phyloP scores from a whole-genome alignment of 805 yeast genomes.

The Metschnikowia similis region DNA sequence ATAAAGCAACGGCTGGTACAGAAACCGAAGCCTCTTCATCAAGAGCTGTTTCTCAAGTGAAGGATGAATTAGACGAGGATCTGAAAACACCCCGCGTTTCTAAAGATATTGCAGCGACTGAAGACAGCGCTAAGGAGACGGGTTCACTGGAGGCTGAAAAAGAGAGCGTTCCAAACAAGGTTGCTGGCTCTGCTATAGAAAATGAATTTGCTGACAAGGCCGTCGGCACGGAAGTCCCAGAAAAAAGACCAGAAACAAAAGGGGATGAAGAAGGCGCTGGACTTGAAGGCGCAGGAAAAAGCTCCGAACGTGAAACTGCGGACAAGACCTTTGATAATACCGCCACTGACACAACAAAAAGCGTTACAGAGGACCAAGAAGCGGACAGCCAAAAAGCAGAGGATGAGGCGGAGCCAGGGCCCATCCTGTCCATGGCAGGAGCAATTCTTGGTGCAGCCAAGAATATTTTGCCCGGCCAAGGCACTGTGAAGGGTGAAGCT shows the following conservation, averaged over 20 bases:
- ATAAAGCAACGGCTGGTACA: neutral
- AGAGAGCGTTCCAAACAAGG: neutral
- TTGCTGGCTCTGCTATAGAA: neutral
- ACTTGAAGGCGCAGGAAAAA: no score
- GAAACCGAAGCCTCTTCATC: neutral
- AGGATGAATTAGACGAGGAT: neutral
- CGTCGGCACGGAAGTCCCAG: no score
- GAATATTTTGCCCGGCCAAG: constrained; percentile 1
- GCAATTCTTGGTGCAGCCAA: neutral
- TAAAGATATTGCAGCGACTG: neutral
- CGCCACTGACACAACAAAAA: no score
- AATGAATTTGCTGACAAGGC: neutral
- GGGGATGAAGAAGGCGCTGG: no score
- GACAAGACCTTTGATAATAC: no score
- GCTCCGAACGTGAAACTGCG: no score
- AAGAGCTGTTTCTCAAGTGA: neutral
- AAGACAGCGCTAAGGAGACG: neutral
- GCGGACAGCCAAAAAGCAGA: neutral
- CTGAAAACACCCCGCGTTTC: neutral
- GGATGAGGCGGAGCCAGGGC: neutral
- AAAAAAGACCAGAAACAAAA: no score
- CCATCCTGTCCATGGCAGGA: constrained; percentile 1
- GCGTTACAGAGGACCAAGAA: neutral
- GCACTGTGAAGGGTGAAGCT: neutral
- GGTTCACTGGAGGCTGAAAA: neutral